A percentile compares a stretch with the other conserved stretches of the same genome.
Conservation (phyloP, 768 basidiomycete genomes). For the Trametes cingulata region DNA sequence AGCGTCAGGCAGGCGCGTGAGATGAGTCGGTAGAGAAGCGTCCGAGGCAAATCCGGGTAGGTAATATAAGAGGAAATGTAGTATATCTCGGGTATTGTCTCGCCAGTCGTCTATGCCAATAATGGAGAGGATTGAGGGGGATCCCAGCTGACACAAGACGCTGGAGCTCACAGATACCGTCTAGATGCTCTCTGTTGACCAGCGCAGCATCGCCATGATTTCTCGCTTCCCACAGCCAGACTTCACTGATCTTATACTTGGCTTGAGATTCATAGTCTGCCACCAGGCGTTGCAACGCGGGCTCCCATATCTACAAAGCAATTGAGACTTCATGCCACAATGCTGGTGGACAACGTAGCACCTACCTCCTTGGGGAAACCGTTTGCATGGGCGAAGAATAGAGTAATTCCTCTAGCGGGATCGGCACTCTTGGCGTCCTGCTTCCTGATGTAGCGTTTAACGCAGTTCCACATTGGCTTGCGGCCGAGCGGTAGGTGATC, state of each 20-base stretch:
- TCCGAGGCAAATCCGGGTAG: constrained; percentile 45
- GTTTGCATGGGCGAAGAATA: constrained; percentile 83
- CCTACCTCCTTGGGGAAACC: constrained; percentile 84
- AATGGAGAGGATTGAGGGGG: background rate
- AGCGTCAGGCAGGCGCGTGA: constrained; percentile 47
- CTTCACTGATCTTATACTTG: constrained; percentile 53
- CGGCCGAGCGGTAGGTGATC: constrained; percentile 23
- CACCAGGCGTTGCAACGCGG: constrained; percentile 56
- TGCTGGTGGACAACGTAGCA: background rate
- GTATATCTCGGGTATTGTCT: constrained; percentile 75
- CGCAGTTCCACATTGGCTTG: constrained; percentile 62
- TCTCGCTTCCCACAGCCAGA: constrained; percentile 83
- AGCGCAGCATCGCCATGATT: constrained; percentile 86
- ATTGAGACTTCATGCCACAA: background rate
- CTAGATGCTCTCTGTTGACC: constrained; percentile 59
- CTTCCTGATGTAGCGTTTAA: constrained; percentile 66
- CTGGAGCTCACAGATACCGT: constrained; percentile 54
- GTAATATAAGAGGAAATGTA: constrained; percentile 72
- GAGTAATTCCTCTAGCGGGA: constrained; percentile 50
- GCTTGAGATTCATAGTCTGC: constrained; percentile 33
- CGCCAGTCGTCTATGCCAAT: constrained; percentile 65
- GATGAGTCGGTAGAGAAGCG: constrained; percentile 48
- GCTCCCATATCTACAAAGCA: constrained; percentile 76
- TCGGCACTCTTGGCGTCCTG: constrained; percentile 15
- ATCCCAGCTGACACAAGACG: background rate